Evolutionary conservation across 352 stramenopile species (phyloP).

Genomic region (Pilasporangium apinafurcum): DNA sequence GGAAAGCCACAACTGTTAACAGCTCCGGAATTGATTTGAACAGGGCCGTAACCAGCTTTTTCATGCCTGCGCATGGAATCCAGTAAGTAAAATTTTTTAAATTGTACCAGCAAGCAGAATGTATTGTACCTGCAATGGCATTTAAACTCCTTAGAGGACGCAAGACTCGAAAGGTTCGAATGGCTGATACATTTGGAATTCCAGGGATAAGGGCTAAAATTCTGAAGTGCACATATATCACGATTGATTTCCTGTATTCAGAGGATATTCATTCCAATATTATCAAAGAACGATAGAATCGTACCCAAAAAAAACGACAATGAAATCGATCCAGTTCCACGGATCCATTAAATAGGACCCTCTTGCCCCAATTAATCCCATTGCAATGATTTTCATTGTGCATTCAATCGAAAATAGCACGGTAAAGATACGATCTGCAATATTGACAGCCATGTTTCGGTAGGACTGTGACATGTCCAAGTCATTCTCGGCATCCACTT

Average conservation of each 20-base stretch:
- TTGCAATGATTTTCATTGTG: conserved; percentile 85
- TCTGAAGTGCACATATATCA: conserved; percentile 11
- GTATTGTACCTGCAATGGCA: conserved; percentile 39
- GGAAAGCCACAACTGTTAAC: conserved; percentile 69
- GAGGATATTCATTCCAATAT: not conserved
- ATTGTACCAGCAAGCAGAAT: not conserved
- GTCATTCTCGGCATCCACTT: conserved; percentile 33
- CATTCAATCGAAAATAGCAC: conserved; percentile 84
- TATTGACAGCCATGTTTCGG: conserved; percentile 55
- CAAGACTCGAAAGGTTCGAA: conserved; percentile 57
- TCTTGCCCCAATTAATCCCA: conserved; percentile 66
- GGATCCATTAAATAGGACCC: conserved; percentile 79
- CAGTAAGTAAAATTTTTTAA: not conserved
- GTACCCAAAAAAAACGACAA: conserved; percentile 84
- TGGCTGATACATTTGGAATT: conserved; percentile 55
- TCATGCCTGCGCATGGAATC: conserved; percentile 36
- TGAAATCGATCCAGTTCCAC: conserved; percentile 90
- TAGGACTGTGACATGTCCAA: conserved; percentile 29
- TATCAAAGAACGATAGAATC: not conserved
- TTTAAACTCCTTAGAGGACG: conserved; percentile 54
- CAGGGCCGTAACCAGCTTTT: conserved; percentile 69
- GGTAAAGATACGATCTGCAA: conserved; percentile 47
- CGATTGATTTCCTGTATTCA: not conserved
- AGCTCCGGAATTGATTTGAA: conserved; percentile 75
- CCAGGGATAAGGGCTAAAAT: conserved; percentile 58